Evolutionary conservation across 169 alveolate genomes (phyloP), one percentile per base, ranked within the genome.

Genomic region (Neospora caninum): DNA sequence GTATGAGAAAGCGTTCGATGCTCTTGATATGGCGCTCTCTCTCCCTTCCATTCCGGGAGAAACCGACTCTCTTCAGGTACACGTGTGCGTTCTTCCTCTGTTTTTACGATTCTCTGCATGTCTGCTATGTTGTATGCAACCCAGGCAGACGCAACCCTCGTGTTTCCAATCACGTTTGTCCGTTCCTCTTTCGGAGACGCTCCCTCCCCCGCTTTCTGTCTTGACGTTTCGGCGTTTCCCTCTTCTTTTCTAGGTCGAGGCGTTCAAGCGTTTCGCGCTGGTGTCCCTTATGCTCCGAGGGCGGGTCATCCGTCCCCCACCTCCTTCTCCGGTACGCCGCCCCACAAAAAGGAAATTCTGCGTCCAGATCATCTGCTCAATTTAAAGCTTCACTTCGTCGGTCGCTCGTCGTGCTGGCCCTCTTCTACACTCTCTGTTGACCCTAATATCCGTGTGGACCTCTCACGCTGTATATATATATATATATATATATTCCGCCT

Each of bases 301-400:
- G 45, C 39, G 86, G 27, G 45, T 78, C n/a, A n/a, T 22, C 27
- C 86, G 86, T 29, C 86, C 86, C 43, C 86, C 86, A 9, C 86
- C 86, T 13, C 86, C 86, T 78, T 78, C 86, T 36, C 86, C 86
- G 45, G 86, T 78, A n/a, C 86, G 45, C 86, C 86, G 39, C 27
- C 29, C 38, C 36, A 16, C 49, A 78, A n/a, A 78, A 78, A 10
- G 39, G 86, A 16, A 38, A 1, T 2, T 27, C 25, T 64, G 16
- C 73, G 20, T 64, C 31, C 20, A 16, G 42, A 78, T 1, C 49
- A 78, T n/a, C 27, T n/a, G 1, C 43, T 78, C 18, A 18, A 0
- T 43, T n/a, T 4, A 16, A 78, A n/a, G 86, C 45, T 4, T 78
- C 45, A 78, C 31, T 49, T 49, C 58, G 4, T 4, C 58, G 58